Conservation (phyloP, 352 stramenopile genomes). For the Pythium vanterpoolii region DNA sequence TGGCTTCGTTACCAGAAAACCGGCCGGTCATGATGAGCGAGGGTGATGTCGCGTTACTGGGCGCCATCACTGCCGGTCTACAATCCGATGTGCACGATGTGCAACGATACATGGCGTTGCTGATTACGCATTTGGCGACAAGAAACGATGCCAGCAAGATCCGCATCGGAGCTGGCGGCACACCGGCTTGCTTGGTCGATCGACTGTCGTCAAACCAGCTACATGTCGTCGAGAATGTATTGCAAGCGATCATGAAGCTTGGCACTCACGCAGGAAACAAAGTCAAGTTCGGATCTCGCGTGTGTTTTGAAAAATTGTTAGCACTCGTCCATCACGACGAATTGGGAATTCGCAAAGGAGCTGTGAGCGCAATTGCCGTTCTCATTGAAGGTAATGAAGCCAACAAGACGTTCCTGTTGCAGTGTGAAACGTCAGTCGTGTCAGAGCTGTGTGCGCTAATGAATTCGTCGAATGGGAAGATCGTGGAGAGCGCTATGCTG, state of each 20-base stretch:
- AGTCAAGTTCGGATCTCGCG: constrained; percentile 67
- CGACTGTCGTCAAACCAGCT: constrained; percentile 63
- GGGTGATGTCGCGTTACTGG: constrained; percentile 32
- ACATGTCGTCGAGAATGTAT: constrained; percentile 67
- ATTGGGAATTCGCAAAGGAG: constrained; percentile 58
- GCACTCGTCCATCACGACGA: constrained; percentile 61
- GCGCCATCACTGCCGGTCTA: constrained; percentile 33
- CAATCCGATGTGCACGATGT: constrained; percentile 55
- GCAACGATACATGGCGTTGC: constrained; percentile 51
- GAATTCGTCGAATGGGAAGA: constrained; percentile 57
- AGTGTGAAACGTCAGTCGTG: constrained; percentile 51
- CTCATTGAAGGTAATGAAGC: constrained; percentile 63
- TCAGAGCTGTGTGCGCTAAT: constrained; percentile 57
- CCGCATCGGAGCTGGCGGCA: constrained; percentile 43
- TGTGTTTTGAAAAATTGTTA: constrained; percentile 73
- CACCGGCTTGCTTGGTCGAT: constrained; percentile 44
- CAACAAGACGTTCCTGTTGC: constrained; percentile 66
- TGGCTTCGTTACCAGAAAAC: constrained; percentile 48
- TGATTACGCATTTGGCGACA: constrained; percentile 54
- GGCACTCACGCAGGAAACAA: constrained; percentile 73
- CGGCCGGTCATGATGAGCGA: constrained; percentile 41
- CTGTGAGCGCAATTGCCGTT: constrained; percentile 53
- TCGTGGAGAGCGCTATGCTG: constrained; percentile 70
- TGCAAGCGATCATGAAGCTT: constrained; percentile 63
- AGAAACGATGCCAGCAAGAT: constrained; percentile 66